These are phyloP conservation scores for Leishmania tropica DNA, from an alignment of 208 protist genomes.

Conservation along the genomic window DNA sequence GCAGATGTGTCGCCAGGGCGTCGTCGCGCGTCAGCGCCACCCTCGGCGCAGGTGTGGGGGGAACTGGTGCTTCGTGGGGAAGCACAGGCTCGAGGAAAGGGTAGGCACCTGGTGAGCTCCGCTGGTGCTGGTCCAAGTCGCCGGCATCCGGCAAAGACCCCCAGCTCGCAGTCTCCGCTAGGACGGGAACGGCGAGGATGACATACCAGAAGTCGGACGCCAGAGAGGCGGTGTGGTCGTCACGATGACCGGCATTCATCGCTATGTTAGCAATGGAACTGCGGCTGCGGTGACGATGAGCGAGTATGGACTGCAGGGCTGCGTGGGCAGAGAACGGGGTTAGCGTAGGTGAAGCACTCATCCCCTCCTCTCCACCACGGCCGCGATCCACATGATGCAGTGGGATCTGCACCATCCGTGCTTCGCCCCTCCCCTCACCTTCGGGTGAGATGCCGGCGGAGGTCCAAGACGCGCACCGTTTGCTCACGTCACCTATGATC, in stretches of 20 bases:
- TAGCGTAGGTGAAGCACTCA: background rate
- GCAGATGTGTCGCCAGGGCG: background rate
- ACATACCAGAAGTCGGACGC: slow-evolving; percentile 4
- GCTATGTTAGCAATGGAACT: too few relatives aligned
- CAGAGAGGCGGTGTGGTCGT: background rate
- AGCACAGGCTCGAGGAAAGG: slow-evolving; percentile 19
- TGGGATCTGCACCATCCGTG: background rate
- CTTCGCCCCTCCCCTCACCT: background rate
- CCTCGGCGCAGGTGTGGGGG: background rate
- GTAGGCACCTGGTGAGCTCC: background rate
- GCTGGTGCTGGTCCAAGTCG: background rate
- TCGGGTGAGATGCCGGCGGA: background rate
- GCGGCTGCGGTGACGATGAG: background rate
- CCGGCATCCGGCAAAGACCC: background rate
- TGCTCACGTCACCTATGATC: background rate
- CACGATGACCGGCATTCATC: background rate
- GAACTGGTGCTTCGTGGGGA: background rate
- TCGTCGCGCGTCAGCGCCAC: slow-evolving; percentile 13
- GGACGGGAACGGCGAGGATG: slow-evolving; percentile 1
- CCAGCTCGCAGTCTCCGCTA: background rate
- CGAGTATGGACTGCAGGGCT: background rate
- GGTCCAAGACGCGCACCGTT: background rate
- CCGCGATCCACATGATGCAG: background rate
- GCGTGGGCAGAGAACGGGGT: background rate
- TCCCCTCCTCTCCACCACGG: background rate